Percentiles rank a stretch among this genome's conserved stretches.
These are phyloP conservation scores for Glutinoglossum americanum DNA, from an alignment of 495 filamentous ascomycete genomes.

Conservation along the genomic window DNA sequence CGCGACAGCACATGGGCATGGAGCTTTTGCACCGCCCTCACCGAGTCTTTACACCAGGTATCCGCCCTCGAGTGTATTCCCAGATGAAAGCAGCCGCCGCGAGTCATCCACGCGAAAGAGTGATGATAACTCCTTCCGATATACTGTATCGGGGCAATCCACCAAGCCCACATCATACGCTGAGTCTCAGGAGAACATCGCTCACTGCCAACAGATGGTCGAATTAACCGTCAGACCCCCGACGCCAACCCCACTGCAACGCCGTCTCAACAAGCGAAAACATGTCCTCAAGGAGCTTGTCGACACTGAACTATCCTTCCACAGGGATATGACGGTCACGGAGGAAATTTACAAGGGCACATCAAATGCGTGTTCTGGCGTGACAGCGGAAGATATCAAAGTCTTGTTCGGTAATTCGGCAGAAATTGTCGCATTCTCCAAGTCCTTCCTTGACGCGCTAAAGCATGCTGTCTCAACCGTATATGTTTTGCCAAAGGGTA, in stretches of 20 bases:
- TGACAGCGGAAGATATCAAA: constrained; percentile 68
- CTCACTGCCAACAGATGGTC: neutral
- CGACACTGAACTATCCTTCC: constrained; percentile 72
- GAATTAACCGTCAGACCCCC: constrained; percentile 9
- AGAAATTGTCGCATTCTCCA: constrained; percentile 65
- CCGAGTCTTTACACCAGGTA: constrained; percentile 19
- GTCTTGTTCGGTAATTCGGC: constrained; percentile 78
- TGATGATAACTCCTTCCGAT: neutral
- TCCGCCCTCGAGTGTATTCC: constrained; percentile 16
- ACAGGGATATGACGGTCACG: constrained; percentile 84
- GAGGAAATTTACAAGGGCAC: constrained; percentile 97
- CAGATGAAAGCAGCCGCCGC: constrained; percentile 7
- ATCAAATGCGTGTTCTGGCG: constrained; percentile 52
- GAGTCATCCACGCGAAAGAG: constrained; percentile 1
- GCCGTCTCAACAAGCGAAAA: constrained; percentile 39
- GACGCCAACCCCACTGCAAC: constrained; percentile 33
- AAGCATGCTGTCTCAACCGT: constrained; percentile 55
- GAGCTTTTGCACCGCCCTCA: constrained; percentile 10
- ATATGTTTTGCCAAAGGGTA: constrained; percentile 40
- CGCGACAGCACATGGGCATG: neutral
- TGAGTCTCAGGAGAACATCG: constrained; percentile 9
- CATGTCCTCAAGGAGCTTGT: constrained; percentile 76
- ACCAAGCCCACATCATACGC: neutral
- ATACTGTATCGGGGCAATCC: neutral
- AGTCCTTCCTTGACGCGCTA: constrained; percentile 50